Base-by-base conservation (phyloP, 2,329 filamentous ascomycete species). In the Peltaster fructicola region DNA sequence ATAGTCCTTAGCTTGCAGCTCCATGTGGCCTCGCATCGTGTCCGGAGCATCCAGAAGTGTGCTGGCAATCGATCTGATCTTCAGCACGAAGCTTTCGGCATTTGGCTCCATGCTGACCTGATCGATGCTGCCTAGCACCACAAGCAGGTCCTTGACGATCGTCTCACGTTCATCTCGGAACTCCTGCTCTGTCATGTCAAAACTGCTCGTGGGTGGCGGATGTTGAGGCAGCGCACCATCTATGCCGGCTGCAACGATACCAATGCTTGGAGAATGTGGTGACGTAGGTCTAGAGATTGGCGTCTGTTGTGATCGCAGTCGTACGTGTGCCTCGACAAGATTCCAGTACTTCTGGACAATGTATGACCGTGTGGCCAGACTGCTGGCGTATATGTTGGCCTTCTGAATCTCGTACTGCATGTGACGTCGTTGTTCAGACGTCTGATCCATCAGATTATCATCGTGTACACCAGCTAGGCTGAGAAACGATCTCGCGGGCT, bases 321-420 rank as follows among this genome's bases (percentile, higher is more conserved):
- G 31, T 13, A 40, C 39, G 24, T 73, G 67, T 1, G 71, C 66
- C 26, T 82, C 76, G 17, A 72, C 68, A 2, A 88, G 59, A 38
- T 71, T 72, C 48, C 80, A 80, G 52, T 85, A 91, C 35, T 82
- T 74, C 47, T 91, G 80, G 1, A 90, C 79, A 29, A 85, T 70
- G 45, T 81, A 84, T 0, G 78, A 85, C 13, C 82, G 65, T 0
- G 80, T 90, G 3, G 73, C 72, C 7, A 92, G 58, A 40, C 82
- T 75, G 5, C 75, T 85, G 2, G 73, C 70, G 43, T 85, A 81
- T 18, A 92, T 78, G 47, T 91, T 91, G 5, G 80, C 78, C 46
- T 90, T 91, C 47, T 91, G 81, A 15, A 92, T 88, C 51, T 91
- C 82, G 36, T 73, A 81, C 44, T 88, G 79, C 4, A 82, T 54